Base-by-base conservation (phyloP, 1,139 yeast species). In the Candida glucosophila region DNA sequence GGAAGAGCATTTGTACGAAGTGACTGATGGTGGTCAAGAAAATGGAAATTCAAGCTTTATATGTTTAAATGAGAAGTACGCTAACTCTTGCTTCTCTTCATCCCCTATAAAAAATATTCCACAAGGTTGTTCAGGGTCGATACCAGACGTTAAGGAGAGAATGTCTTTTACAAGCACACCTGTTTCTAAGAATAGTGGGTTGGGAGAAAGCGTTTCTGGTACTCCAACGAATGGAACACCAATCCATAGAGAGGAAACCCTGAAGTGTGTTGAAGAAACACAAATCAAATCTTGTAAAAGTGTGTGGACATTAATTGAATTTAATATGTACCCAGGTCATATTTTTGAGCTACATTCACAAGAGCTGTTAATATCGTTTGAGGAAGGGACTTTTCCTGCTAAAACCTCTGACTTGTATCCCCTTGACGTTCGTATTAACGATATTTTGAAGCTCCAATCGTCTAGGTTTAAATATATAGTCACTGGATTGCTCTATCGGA, bases 351-450 rank as follows among this genome's bases (percentile, higher is more conserved):
- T 32, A 2, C 52, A 49, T 3, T 20, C 27, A 8, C 53, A 48
- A 4, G 29, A 22, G 11, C 58, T 52, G 59, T 44, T 43, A 19
- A 50, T 60, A 3, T 44, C 46, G 19, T 60, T 60, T 34, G 46
- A 43, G 15, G 65, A 59, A 29, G 66, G 63, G 0, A 24, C 35
- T 2, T 52, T 38, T 24, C 37, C 36, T 4, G 47, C 58, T 14
- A 50, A 46, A 17, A 55, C 51, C 27, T 27, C 35, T 2, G 63
- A 59, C 29, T 33, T 60, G 11, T 46, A 38, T 30, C 40, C 52
- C 6, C 39, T 60, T 21, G 67, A 60, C 36, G 44, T 60, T 7
- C 33, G 67, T 14, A 44, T 60, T 17, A 67, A 66, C 3, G 67
- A 60, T 31, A 33, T 32, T 2, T 34, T 60, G 2, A 27, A 44